Evolutionary conservation across 352 stramenopile genomes (phyloP), one percentile per base, ranked within the genome.

Genomic region (Peronospora destructor): DNA sequence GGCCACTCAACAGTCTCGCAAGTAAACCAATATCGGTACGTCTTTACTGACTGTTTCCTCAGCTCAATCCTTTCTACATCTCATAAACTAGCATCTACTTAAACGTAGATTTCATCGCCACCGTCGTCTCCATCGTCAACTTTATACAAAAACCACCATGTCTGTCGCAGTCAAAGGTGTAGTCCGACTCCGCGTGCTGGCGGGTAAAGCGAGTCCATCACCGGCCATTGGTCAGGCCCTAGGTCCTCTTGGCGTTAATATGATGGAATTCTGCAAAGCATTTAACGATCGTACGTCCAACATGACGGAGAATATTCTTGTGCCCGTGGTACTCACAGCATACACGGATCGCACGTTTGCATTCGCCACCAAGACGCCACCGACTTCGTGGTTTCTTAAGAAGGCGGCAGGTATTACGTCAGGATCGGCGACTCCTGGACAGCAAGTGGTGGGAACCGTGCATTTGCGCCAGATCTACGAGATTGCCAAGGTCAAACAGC

Each of bases 191-290:
- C 81, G 81, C 53, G 84, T 95, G 49, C 37, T 76, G 35, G 85
- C 85, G 7, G 80, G 82, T 60, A 91, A 94, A 66, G 85, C 85
- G 39, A 85, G 72, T 64, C 85, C 85, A 41, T 93, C 81, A 50
- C 83, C 85, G 5, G 83, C 83, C 38, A 95, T 95, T 65, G 85
- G 85, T 54, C 80, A 96, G 69, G 84, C 85, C 37, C 72, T 99
- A 10, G 96, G 96, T 75, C 96, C 96, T 33, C 76, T 98, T 4
- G 96, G 96, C 56, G 92, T 99, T 34, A 99, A 99, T 79, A 99
- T 99, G 96, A 97, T 98, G 73, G 93, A 99, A 71, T 99, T 99
- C 73, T 98, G 95, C 84, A 98, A 98, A 76, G 85, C 95, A 47
- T 99, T 99, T 69, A 99, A 99, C 67, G 95, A 97, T 13, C 82